Conservation (phyloP, 2,329 filamentous ascomycete species). For the Botryotinia narcissicola region DNA sequence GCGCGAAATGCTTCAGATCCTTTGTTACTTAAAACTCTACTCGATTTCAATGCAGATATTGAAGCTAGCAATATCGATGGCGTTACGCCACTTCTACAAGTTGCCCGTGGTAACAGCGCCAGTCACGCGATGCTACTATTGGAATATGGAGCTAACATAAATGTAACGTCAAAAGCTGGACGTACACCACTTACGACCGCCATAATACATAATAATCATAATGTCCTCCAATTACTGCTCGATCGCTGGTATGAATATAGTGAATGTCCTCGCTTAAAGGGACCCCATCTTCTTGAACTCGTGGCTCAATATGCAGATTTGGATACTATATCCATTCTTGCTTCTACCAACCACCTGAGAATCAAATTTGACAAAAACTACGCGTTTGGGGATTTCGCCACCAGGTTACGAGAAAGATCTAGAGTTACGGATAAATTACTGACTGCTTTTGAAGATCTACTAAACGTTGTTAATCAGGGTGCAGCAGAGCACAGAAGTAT, state of each 20-base stretch:
- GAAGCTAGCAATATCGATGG: conserved; percentile 18
- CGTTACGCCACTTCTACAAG: conserved; percentile 20
- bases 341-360: too few relatives aligned
- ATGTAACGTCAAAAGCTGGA: background rate
- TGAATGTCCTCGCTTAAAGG: conserved; percentile 21
- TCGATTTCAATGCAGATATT: conserved; percentile 22
- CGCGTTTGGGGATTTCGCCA: too few relatives aligned
- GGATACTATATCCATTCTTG: too few relatives aligned
- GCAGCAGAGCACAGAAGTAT: too few relatives aligned
- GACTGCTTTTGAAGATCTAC: too few relatives aligned
- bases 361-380: too few relatives aligned
- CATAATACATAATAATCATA: conserved; percentile 25
- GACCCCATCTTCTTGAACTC: conserved; percentile 13
- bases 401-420: too few relatives aligned
- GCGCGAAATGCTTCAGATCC: conserved; percentile 18
- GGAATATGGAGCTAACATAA: conserved; percentile 23
- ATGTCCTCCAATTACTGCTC: conserved; percentile 22
- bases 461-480: too few relatives aligned
- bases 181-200: conserved; percentile 19
- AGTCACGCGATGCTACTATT: conserved; percentile 20
- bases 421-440: too few relatives aligned
- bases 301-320: too few relatives aligned
- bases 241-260: conserved; percentile 24
- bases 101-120: conserved; percentile 8
- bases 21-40: conserved; percentile 21